phyloP scores from a whole-genome alignment of 257 asterid genomes.

The Fraxinus anomala region DNA sequence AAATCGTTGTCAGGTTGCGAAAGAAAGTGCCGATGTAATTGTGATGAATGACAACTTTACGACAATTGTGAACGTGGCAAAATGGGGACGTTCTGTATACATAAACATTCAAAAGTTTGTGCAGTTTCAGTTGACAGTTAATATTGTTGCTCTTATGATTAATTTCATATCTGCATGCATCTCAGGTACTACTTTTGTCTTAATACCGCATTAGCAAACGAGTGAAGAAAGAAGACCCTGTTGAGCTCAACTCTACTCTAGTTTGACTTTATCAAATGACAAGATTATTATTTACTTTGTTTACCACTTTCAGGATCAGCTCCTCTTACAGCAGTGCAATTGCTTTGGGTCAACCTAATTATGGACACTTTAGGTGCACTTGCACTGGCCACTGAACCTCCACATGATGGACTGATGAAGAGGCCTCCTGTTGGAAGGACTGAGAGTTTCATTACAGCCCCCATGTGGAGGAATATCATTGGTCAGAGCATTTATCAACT shows the following conservation, averaged over 20 bases:
- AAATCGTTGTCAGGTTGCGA: constrained; percentile 71
- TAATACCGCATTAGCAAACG: background rate
- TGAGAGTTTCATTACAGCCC: constrained; percentile 70
- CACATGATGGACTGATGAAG: constrained; percentile 85
- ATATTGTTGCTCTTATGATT: constrained; percentile 89
- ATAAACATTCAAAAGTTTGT: constrained; percentile 96
- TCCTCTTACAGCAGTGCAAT: constrained; percentile 95
- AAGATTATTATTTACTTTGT: background rate
- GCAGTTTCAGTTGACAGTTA: constrained; percentile 93
- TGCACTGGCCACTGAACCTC: constrained; percentile 97
- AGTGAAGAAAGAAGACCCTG: background rate
- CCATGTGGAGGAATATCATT: constrained; percentile 93
- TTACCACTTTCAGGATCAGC: constrained; percentile 68
- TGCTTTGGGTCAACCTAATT: constrained; percentile 97
- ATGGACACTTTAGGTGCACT: constrained; percentile 99
- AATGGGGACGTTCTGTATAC: constrained; percentile 98
- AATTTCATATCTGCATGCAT: constrained; percentile 82
- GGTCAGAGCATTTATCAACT: constrained; percentile 93
- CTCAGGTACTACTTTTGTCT: constrained; percentile 49
- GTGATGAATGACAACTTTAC: constrained; percentile 92
- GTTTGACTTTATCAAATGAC: background rate
- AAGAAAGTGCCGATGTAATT: constrained; percentile 94
- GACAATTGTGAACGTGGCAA: constrained; percentile 89
- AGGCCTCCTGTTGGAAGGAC: constrained; percentile 78
- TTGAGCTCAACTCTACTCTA: background rate